Conservation (phyloP, 805 yeast genomes). For the Groenewaldozyma tartarivorans region DNA sequence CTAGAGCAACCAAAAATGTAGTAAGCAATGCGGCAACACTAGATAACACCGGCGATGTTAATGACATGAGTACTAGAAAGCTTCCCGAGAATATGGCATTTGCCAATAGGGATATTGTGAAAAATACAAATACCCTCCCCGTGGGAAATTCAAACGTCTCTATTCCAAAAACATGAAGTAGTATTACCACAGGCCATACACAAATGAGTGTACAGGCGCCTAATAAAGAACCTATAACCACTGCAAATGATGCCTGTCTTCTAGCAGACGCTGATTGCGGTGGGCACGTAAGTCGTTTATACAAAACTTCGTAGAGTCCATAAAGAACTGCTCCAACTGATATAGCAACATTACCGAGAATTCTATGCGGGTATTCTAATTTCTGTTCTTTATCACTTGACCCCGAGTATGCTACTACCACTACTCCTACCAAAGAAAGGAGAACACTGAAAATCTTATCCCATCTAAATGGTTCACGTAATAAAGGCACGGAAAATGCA, state of each 20-base stretch:
- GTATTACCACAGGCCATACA: slow-evolving; percentile 39
- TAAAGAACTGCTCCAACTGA: slow-evolving; percentile 66
- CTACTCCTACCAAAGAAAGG: slow-evolving; percentile 65
- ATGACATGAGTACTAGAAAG: slow-evolving; percentile 68
- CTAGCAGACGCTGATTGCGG: slow-evolving; percentile 55
- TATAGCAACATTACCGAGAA: slow-evolving; percentile 62
- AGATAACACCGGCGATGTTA: slow-evolving; percentile 78
- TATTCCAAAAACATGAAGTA: slow-evolving; percentile 44
- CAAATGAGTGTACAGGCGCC: slow-evolving; percentile 48
- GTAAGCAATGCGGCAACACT: slow-evolving; percentile 60
- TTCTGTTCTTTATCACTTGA: slow-evolving; percentile 7
- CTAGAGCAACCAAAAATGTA: slow-evolving; percentile 67
- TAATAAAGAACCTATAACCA: slow-evolving; percentile 58
- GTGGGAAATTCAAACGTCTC: slow-evolving; percentile 50
- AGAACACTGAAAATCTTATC: slow-evolving; percentile 58
- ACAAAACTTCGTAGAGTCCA: slow-evolving; percentile 76
- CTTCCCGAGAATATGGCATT: slow-evolving; percentile 63
- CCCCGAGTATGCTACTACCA: slow-evolving; percentile 61
- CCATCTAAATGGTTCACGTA: slow-evolving; percentile 56
- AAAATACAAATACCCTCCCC: slow-evolving; percentile 33
- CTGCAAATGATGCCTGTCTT: slow-evolving; percentile 73
- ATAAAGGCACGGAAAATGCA: slow-evolving; percentile 67
- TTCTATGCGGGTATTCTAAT: slow-evolving; percentile 43
- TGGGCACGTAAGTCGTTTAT: slow-evolving; percentile 68
- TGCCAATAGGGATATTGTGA: slow-evolving; percentile 45